These are phyloP conservation scores for Babesia bigemina DNA, from an alignment of 169 alveolate genomes.

Conservation along the genomic window DNA sequence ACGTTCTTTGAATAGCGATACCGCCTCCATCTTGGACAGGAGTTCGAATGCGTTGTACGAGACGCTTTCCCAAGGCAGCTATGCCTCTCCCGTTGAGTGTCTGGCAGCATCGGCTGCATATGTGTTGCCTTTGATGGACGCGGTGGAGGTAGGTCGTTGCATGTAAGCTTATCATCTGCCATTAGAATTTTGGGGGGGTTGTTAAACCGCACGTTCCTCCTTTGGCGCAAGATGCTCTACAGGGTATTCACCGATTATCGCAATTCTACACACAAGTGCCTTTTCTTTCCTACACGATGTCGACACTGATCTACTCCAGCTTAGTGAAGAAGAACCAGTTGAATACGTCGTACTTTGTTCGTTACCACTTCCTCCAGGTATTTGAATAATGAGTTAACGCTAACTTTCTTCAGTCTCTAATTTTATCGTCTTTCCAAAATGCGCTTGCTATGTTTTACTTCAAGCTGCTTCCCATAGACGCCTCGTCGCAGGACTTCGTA, in stretches of 20 bases:
- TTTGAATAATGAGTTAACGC: not conserved
- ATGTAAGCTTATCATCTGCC: not conserved
- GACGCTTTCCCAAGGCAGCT: slow-evolving; percentile 28
- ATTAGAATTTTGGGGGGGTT: slow-evolving; percentile 39
- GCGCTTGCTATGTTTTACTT: slow-evolving; percentile 50
- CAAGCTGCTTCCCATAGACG: slow-evolving; percentile 37
- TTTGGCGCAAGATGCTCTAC: slow-evolving; percentile 18
- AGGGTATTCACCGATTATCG: slow-evolving; percentile 13
- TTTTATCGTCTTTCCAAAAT: slow-evolving; percentile 39
- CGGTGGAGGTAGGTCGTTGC: slow-evolving; percentile 39
- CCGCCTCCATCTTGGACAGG: slow-evolving; percentile 5
- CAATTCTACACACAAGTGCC: slow-evolving; percentile 52
- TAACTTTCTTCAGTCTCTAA: slow-evolving; percentile 12
- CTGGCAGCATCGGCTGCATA: slow-evolving; percentile 56
- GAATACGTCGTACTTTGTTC: slow-evolving; percentile 29
- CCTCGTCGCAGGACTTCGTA: slow-evolving; percentile 26
- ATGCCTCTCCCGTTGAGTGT: slow-evolving; percentile 51
- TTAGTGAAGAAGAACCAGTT: slow-evolving; percentile 52
- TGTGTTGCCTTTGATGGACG: slow-evolving; percentile 53
- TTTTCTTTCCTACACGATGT: slow-evolving; percentile 40
- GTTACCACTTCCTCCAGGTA: slow-evolving; percentile 54
- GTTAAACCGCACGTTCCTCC: slow-evolving; percentile 41
- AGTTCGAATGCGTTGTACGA: slow-evolving; percentile 27
- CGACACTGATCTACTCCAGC: slow-evolving; percentile 40
- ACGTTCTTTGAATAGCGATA: slow-evolving; percentile 4